phyloP scores from a whole-genome alignment of 2,329 filamentous ascomycete species.

The Scytalidium sp. region DNA sequence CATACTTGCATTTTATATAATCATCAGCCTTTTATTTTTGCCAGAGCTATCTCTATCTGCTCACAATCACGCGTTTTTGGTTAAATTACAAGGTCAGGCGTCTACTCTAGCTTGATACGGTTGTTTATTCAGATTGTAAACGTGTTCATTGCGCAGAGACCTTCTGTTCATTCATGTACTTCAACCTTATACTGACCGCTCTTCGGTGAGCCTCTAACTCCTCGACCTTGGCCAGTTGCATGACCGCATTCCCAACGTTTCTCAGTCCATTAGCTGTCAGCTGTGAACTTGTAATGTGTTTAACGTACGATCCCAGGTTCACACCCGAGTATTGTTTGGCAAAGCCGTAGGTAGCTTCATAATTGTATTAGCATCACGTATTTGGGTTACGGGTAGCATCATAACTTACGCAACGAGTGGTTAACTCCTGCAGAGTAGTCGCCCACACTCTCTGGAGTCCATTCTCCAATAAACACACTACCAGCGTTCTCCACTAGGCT shows the following conservation, averaged over 20 bases:
- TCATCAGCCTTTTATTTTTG: too few species aligned
- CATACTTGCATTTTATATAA: too few species aligned
- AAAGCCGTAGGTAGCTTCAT: conserved; percentile 88
- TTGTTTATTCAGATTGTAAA: too few species aligned
- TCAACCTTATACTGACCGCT: conserved; percentile 64
- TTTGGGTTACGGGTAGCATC: not conserved
- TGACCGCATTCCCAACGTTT: conserved; percentile 85
- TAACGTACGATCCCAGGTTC: conserved; percentile 92
- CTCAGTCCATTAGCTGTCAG: conserved; percentile 80
- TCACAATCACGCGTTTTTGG: too few species aligned
- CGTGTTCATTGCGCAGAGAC: conserved; percentile 4
- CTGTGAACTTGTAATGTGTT: conserved; percentile 95
- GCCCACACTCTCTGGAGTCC: conserved; percentile 96
- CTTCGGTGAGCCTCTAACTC: conserved; percentile 89
- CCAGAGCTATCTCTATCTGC: too few species aligned
- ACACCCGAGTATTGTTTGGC: conserved; percentile 98
- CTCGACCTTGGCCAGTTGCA: conserved; percentile 92
- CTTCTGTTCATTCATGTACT: conserved; percentile 34
- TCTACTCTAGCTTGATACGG: too few species aligned
- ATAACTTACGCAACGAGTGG: conserved; percentile 84
- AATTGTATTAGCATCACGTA: conserved; percentile 1
- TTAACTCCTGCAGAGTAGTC: conserved; percentile 99
- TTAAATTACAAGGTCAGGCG: too few species aligned
- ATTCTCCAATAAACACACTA: conserved; percentile 91
- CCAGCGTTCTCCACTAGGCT: conserved; percentile 87